Percentiles rank a stretch among this genome's conserved stretches.
phyloP scores from a whole-genome alignment of 1,139 yeast species.

The Zygotorulaspora mrakii region DNA sequence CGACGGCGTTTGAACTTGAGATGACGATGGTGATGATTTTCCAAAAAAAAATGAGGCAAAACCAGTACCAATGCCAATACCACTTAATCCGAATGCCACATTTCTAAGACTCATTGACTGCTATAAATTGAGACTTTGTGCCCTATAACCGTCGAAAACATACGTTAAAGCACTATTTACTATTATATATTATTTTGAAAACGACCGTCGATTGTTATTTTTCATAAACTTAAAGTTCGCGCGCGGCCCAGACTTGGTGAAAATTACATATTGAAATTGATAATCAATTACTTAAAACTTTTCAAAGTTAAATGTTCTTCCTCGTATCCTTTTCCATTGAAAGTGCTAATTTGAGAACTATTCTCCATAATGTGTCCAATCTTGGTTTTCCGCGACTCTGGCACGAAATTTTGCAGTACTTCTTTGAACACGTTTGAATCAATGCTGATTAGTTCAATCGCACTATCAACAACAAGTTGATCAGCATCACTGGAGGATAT shows the following conservation, averaged over 20 bases:
- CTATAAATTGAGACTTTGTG: no score
- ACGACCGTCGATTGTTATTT: no score
- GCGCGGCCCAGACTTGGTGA: no score
- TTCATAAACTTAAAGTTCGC: no score
- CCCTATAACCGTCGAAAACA: no score
- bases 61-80: constrained; percentile 22
- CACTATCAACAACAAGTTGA: constrained; percentile 47
- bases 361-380: constrained; percentile 44
- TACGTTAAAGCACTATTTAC: no score
- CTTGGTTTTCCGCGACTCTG: constrained; percentile 39
- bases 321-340: not conserved
- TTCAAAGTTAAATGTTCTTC: constrained; percentile 8
- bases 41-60: constrained; percentile 19
- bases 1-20: constrained; percentile 5
- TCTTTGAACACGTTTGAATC: constrained; percentile 53
- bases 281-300: constrained; percentile 6
- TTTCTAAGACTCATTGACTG: constrained; percentile 16
- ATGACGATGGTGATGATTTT: constrained; percentile 10
- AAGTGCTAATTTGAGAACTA: constrained; percentile 4
- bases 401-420: constrained; percentile 43
- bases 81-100: constrained; percentile 15
- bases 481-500: constrained; percentile 31
- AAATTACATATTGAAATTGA: no score
- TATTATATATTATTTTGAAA: no score
- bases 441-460: constrained; percentile 49